phyloP scores from a whole-genome alignment of 768 basidiomycete species.

The Panaeolus papilionaceus region DNA sequence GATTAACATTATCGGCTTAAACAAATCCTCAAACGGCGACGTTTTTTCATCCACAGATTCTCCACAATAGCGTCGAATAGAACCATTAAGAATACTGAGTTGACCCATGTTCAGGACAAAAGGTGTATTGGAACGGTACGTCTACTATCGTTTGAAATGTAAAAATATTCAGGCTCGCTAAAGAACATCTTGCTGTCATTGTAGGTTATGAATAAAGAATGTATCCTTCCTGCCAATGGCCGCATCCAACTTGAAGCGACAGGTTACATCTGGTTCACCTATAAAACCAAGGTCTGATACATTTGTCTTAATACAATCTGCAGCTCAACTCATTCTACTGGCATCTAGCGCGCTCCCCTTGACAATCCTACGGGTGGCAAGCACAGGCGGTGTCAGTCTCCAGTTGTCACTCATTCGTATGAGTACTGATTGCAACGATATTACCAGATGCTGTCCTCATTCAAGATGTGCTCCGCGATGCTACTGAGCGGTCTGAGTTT shows the following conservation, averaged over 20 bases:
- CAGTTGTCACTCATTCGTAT: not conserved
- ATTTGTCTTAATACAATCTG: not conserved
- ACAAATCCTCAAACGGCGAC: not conserved
- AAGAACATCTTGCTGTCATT: not conserved
- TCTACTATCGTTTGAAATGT: not conserved
- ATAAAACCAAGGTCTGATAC: constrained; percentile 29
- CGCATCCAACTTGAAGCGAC: constrained; percentile 32
- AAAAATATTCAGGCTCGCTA: not conserved
- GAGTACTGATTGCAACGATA: not conserved
- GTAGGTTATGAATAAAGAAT: constrained; percentile 30
- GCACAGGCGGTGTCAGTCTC: constrained; percentile 29
- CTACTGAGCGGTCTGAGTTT: constrained; percentile 32
- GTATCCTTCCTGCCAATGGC: constrained; percentile 30
- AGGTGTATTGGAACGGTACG: constrained; percentile 32
- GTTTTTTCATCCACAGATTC: constrained; percentile 23
- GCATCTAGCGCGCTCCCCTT: constrained; percentile 30
- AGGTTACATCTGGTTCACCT: constrained; percentile 36
- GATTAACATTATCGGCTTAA: not conserved
- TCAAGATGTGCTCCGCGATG: constrained; percentile 32
- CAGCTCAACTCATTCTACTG: not conserved
- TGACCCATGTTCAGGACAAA: constrained; percentile 30
- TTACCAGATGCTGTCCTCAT: constrained; percentile 31
- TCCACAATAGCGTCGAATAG: constrained; percentile 30
- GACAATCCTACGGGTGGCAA: constrained; percentile 34
- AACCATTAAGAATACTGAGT: constrained; percentile 27